A percentile compares a stretch with the other conserved stretches of the same genome.
phyloP scores from a whole-genome alignment of 257 asterid genomes.

The Nyctanthes arbortristis region DNA sequence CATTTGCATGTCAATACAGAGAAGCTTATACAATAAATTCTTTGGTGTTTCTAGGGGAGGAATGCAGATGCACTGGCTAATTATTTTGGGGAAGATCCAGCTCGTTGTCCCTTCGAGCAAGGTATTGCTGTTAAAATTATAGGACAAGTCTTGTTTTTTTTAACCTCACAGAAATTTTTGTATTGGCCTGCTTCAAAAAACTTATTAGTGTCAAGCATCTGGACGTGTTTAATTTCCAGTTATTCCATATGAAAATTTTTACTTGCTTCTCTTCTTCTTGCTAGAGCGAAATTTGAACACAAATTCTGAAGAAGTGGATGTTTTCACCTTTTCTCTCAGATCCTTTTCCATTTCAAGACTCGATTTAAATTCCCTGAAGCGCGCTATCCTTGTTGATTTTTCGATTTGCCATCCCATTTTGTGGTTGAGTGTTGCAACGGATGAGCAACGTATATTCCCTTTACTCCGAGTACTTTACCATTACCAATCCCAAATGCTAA shows the following conservation, averaged over 20 bases:
- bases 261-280: not conserved
- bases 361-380: not conserved
- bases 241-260: not conserved
- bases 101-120: constrained; percentile 78
- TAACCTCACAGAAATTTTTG: not conserved
- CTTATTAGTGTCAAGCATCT: not conserved
- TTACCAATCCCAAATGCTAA: not conserved
- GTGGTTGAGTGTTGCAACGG: not conserved
- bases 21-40: constrained; percentile 14
- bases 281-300: not conserved
- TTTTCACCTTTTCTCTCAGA: not conserved
- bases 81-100: constrained; percentile 73
- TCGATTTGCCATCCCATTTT: not conserved
- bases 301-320: not conserved
- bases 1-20: not conserved
- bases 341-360: not conserved
- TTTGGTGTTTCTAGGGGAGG: constrained; percentile 47
- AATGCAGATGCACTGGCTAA: constrained; percentile 62
- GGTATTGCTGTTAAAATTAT: constrained; percentile 32
- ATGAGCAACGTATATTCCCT: not conserved
- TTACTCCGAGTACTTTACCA: not conserved
- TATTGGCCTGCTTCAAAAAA: not conserved
- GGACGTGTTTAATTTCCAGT: not conserved
- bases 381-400: not conserved
- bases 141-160: not conserved